Conservation (phyloP, 495 filamentous ascomycete species). For the Aspergillus funiculosus region DNA sequence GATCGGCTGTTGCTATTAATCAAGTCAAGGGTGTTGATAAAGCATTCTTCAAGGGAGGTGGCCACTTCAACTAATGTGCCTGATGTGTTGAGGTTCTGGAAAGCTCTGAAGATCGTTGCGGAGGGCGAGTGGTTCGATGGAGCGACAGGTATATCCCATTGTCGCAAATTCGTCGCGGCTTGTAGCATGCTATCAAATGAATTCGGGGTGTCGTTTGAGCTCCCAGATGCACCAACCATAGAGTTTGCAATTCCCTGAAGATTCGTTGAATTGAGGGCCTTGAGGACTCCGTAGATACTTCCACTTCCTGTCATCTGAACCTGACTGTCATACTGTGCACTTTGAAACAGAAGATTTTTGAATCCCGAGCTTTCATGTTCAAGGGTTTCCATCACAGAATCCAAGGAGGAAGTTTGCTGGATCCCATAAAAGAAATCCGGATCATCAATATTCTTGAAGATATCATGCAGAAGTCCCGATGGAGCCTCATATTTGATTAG, state of each 20-base stretch:
- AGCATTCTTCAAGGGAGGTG: slow-evolving; percentile 53
- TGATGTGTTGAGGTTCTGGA: slow-evolving; percentile 71
- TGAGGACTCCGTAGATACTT: slow-evolving; percentile 37
- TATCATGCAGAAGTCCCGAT: slow-evolving; percentile 62
- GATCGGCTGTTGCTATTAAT: slow-evolving; percentile 52
- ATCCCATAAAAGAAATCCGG: slow-evolving; percentile 97
- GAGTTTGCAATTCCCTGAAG: slow-evolving; percentile 45
- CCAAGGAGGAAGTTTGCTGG: slow-evolving; percentile 65
- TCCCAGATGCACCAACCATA: slow-evolving; percentile 30
- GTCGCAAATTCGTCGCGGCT: slow-evolving; percentile 79
- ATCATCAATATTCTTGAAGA: slow-evolving; percentile 89
- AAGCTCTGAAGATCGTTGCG: slow-evolving; percentile 68
- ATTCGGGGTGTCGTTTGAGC: slow-evolving; percentile 25
- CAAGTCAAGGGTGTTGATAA: slow-evolving; percentile 57
- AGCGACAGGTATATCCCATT: slow-evolving; percentile 86
- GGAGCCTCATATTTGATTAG: slow-evolving; percentile 52
- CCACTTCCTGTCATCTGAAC: slow-evolving; percentile 53
- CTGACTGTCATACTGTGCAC: slow-evolving; percentile 85
- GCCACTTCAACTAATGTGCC: slow-evolving; percentile 46
- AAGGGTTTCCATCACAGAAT: slow-evolving; percentile 71
- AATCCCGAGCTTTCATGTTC: slow-evolving; percentile 85
- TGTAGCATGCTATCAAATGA: slow-evolving; percentile 65
- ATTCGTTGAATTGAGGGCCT: slow-evolving; percentile 42
- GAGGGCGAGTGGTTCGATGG: slow-evolving; percentile 53
- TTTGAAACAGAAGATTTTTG: slow-evolving; percentile 84